A percentile compares a stretch with the other conserved stretches of the same genome.
These are phyloP conservation scores for Aspergillus sp. DNA, from an alignment of 2,329 filamentous ascomycete species.

Conservation along the genomic window DNA sequence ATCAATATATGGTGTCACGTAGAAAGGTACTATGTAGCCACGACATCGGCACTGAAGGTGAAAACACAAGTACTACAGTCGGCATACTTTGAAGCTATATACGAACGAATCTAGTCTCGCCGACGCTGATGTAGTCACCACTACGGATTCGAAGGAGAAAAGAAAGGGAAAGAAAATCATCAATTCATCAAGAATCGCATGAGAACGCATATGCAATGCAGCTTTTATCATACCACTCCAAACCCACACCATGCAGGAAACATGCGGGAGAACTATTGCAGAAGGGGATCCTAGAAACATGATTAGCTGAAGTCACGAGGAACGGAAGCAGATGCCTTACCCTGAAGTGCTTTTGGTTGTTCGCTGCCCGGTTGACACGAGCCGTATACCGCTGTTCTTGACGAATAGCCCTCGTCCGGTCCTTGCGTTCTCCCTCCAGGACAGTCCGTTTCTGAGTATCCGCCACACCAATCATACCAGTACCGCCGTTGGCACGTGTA, in stretches of 20 bases:
- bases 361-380: conserved; percentile 72
- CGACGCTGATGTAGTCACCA: background rate
- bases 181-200: conserved; percentile 1
- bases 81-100: background rate
- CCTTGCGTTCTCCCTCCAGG: conserved; percentile 68
- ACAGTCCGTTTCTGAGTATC: conserved; percentile 75
- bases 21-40: background rate
- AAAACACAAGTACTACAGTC: too few relatives aligned
- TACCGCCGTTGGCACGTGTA: conserved; percentile 71
- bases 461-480: conserved; percentile 77
- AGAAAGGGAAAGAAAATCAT: background rate
- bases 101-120: background rate
- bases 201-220: conserved; percentile 4
- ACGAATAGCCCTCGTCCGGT: conserved; percentile 67
- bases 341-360: conserved; percentile 77
- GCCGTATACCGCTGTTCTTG: conserved; percentile 68
- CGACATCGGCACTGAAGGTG: too few relatives aligned
- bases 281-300: conserved; percentile 52
- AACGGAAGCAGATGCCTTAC: conserved; percentile 46
- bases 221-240: conserved; percentile 4
- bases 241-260: background rate
- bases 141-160: background rate
- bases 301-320: conserved; percentile 25
- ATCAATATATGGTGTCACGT: conserved; percentile 3
- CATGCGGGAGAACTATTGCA: conserved; percentile 48